A percentile compares a stretch with the other conserved stretches of the same genome.
Conservation (phyloP, 176 grass and related monocot genomes). For the Poa pratensis region DNA sequence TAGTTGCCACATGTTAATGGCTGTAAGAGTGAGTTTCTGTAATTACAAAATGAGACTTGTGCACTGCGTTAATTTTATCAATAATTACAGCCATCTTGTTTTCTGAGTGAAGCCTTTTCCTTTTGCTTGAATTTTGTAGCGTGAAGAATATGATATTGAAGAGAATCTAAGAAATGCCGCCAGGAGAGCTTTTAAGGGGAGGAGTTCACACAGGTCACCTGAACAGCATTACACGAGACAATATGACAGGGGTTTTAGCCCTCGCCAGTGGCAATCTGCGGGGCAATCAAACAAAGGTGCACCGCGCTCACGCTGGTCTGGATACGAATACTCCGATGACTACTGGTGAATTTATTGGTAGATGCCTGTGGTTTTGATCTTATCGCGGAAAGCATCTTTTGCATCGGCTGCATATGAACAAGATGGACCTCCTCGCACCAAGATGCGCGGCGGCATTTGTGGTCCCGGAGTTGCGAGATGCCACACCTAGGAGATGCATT, state of each 20-base stretch:
- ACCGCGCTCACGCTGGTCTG: conserved; percentile 43
- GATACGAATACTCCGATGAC: conserved; percentile 47
- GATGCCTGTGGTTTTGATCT: conserved; percentile 28
- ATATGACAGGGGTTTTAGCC: conserved; percentile 50
- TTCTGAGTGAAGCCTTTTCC: neutral
- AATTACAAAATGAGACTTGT: conserved; percentile 30
- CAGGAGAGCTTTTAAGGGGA: conserved; percentile 47
- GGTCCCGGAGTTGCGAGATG: conserved; percentile 21
- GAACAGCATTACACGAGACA: conserved; percentile 52
- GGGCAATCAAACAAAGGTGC: conserved; percentile 46
- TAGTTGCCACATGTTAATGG: conserved; percentile 10
- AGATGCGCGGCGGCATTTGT: neutral
- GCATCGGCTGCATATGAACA: conserved; percentile 38
- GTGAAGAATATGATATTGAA: conserved; percentile 76
- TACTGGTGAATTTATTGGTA: conserved; percentile 52
- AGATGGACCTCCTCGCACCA: conserved; percentile 27
- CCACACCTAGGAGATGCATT: neutral
- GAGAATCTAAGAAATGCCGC: conserved; percentile 68
- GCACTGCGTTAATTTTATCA: conserved; percentile 23
- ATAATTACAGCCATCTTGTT: conserved; percentile 13
- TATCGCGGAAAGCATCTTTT: neutral
- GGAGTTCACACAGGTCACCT: conserved; percentile 46
- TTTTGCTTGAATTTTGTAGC: conserved; percentile 63
- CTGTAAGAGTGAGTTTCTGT: neutral
- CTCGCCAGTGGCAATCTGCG: conserved; percentile 51